phyloP scores from a whole-genome alignment of 2,329 filamentous ascomycete genomes.

The Aquanectria penicillioides region DNA sequence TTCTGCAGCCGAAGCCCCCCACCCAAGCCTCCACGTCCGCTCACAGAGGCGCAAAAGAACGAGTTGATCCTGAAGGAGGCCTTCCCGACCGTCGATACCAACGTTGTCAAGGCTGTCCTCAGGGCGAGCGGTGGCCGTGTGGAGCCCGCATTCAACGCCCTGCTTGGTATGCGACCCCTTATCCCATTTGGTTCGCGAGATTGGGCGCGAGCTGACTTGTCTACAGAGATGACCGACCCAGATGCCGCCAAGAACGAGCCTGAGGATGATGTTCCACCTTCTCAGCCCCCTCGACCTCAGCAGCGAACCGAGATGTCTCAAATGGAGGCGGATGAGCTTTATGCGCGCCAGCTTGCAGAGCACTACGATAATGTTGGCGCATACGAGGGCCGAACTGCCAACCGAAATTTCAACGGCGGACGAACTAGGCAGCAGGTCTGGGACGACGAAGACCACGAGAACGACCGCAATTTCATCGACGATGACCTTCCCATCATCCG shows the following conservation, averaged over 20 bases:
- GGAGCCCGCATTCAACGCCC: conserved; percentile 94
- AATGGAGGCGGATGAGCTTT: conserved; percentile 88
- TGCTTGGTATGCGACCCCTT: conserved; percentile 71
- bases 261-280: conserved; percentile 70
- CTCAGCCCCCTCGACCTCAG: conserved; percentile 82
- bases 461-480: conserved; percentile 94
- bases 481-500: conserved; percentile 94
- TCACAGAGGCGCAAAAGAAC: conserved; percentile 84
- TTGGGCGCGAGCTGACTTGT: conserved; percentile 32
- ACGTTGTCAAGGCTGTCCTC: conserved; percentile 88
- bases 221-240: conserved; percentile 80
- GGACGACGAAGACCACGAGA: conserved; percentile 73
- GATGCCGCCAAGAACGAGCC: conserved; percentile 67
- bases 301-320: conserved; percentile 75
- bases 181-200: too few relatives aligned
- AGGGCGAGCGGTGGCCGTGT: conserved; percentile 86
- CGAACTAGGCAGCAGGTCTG: conserved; percentile 52
- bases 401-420: conserved; percentile 44
- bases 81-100: conserved; percentile 83
- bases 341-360: conserved; percentile 91
- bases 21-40: conserved; percentile 85
- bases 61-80: conserved; percentile 91
- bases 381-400: conserved; percentile 67
- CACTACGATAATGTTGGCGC: conserved; percentile 78
- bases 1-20: conserved; percentile 63